phyloP scores from a whole-genome alignment of 2,329 filamentous ascomycete species.

The Botrytis hyacinthi region DNA sequence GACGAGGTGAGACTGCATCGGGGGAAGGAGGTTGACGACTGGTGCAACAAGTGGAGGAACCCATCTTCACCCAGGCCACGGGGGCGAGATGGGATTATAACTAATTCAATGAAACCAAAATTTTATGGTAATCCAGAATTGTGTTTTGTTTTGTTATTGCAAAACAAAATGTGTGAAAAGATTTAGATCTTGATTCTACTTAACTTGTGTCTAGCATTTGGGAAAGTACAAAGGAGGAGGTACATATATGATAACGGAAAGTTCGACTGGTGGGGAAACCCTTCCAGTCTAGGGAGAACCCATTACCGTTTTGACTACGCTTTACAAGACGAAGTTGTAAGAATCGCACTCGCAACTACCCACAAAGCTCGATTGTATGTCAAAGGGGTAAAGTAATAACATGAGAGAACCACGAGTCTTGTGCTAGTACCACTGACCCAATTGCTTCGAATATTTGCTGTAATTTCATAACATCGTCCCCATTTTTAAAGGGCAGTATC shows the following conservation, averaged over 20 bases:
- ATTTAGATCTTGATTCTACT: not conserved
- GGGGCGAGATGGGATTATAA: slow-evolving; percentile 3
- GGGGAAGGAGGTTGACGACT: slow-evolving; percentile 36
- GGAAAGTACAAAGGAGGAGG: not conserved
- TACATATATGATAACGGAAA: not conserved
- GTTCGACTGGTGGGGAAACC: not conserved
- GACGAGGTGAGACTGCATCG: slow-evolving; percentile 33
- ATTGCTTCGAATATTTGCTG: not conserved
- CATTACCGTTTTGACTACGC: not conserved
- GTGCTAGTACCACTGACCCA: not conserved
- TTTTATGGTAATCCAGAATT: slow-evolving; percentile 3
- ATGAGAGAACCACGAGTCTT: not conserved
- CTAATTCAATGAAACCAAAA: slow-evolving; percentile 3
- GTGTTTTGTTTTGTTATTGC: not conserved
- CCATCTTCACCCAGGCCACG: slow-evolving; percentile 11
- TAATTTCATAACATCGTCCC: not conserved
- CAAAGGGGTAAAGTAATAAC: not conserved
- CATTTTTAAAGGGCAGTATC: not conserved
- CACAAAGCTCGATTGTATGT: too few relatives aligned
- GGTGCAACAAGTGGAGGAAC: slow-evolving; percentile 32
- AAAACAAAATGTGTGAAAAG: not conserved
- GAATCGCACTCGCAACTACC: not conserved
- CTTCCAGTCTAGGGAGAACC: not conserved
- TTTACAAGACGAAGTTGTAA: not conserved
- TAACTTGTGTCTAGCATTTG: not conserved